A percentile compares a stretch with the other conserved stretches of the same genome.
Evolutionary conservation across 352 stramenopile genomes (phyloP).

Genomic region (Stramenopiles sp.): DNA sequence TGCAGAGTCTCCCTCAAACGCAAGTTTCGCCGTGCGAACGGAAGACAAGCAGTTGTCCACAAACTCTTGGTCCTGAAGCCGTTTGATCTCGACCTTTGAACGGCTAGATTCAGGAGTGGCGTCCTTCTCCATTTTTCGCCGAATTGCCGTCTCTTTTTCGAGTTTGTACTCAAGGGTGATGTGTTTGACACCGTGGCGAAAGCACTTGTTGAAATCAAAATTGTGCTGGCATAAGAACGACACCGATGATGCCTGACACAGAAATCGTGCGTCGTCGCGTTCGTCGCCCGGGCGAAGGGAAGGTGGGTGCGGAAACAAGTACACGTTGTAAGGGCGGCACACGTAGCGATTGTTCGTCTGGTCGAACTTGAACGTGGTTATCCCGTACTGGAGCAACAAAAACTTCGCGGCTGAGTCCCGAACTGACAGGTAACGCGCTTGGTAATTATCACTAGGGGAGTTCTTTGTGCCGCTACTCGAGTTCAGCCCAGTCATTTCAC

Average conservation of each 20-base stretch:
- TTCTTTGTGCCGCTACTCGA: slow-evolving; percentile 40
- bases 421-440: slow-evolving; percentile 47
- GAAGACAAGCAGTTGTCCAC: too few relatives aligned
- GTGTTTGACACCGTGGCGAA: slow-evolving; percentile 50
- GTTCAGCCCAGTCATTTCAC: slow-evolving; percentile 50
- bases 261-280: slow-evolving; percentile 41
- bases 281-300: too few relatives aligned
- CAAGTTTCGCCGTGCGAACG: too few relatives aligned
- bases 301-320: slow-evolving; percentile 47
- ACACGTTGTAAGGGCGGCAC: slow-evolving; percentile 55
- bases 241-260: slow-evolving; percentile 50
- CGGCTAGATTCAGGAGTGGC: too few relatives aligned
- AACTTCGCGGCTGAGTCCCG: slow-evolving; percentile 48
- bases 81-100: too few relatives aligned
- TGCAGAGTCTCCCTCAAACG: too few relatives aligned
- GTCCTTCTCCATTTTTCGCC: too few relatives aligned
- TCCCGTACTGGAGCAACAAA: slow-evolving; percentile 50
- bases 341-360: slow-evolving; percentile 27
- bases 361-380: slow-evolving; percentile 43
- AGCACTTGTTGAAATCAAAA: slow-evolving; percentile 64
- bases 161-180: too few relatives aligned
- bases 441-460: slow-evolving; percentile 35
- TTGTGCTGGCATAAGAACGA: slow-evolving; percentile 52
- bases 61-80: too few relatives aligned
- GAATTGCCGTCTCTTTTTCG: too few relatives aligned